These are phyloP conservation scores for Plasmodium adleri DNA, from an alignment of 169 alveolate genomes.

Conservation along the genomic window DNA sequence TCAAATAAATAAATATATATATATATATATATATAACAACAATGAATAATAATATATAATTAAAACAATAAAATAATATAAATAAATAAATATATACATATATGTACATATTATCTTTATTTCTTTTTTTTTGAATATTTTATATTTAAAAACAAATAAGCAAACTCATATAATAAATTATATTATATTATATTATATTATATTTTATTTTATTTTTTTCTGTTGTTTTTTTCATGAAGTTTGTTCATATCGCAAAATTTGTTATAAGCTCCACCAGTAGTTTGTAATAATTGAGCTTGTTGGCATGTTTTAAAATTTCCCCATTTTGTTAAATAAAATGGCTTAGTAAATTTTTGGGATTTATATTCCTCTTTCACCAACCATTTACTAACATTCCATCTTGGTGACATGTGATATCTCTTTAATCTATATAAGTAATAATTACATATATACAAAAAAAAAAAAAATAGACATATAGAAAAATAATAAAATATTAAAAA, in stretches of 20 bases:
- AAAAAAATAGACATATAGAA: background rate
- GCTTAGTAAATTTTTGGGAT: conserved; percentile 67
- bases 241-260: conserved; percentile 73
- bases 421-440: conserved; percentile 68
- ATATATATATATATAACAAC: too few relatives aligned
- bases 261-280: conserved; percentile 50
- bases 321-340: conserved; percentile 76
- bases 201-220: conserved; percentile 28
- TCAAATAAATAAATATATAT: too few relatives aligned
- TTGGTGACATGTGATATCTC: conserved; percentile 78
- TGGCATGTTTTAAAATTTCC: conserved; percentile 71
- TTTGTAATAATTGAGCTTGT: background rate
- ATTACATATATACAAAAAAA: conserved; percentile 20
- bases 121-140: conserved; percentile 2
- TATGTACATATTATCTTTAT: background rate
- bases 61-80: background rate
- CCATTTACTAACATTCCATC: conserved; percentile 78
- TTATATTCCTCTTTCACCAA: conserved; percentile 72
- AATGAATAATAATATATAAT: too few relatives aligned
- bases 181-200: conserved; percentile 24
- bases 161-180: background rate
- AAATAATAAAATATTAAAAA: background rate
- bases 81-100: background rate
- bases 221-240: conserved; percentile 57
- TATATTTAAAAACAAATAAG: conserved; percentile 8